These are phyloP conservation scores for Rhytidhysteron rufulum DNA, from an alignment of 2,329 filamentous ascomycete genomes.

Conservation along the genomic window DNA sequence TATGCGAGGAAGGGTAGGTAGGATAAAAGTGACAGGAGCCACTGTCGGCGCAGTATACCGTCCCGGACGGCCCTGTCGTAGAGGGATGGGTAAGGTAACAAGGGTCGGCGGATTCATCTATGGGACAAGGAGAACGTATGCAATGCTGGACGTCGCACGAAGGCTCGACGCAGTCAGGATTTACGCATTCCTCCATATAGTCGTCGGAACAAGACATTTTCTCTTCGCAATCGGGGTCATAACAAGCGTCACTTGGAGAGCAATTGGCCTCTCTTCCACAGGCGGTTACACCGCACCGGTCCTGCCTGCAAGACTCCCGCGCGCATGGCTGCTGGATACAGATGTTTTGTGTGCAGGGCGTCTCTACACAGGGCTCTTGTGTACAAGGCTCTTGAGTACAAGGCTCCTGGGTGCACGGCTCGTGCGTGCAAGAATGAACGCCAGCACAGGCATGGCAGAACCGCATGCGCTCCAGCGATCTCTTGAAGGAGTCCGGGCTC, in stretches of 20 bases:
- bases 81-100: conserved; percentile 32
- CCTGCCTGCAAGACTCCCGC: no score
- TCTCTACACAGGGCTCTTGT: no score
- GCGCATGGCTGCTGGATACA: no score
- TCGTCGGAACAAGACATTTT: no score
- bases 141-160: conserved; percentile 27
- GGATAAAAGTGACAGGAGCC: conserved; percentile 32
- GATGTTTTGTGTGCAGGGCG: no score
- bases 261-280: conserved; percentile 29
- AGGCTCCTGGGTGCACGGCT: conserved; percentile 18
- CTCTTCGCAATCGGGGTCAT: conserved; percentile 34
- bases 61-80: conserved; percentile 24
- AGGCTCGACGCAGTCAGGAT: conserved; percentile 31
- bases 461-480: conserved; percentile 26
- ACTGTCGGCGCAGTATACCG: conserved; percentile 33
- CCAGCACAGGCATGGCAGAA: conserved; percentile 34
- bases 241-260: conserved; percentile 28
- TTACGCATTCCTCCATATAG: conserved; percentile 30
- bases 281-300: no score
- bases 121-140: conserved; percentile 31
- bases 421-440: conserved; percentile 21
- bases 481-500: conserved; percentile 21
- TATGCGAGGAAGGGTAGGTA: conserved; percentile 18
- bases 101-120: conserved; percentile 26
- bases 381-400: no score